Evolutionary conservation across 1,284 basidiomycete species (phyloP).

Genomic region (Tranzscheliella williamsii): DNA sequence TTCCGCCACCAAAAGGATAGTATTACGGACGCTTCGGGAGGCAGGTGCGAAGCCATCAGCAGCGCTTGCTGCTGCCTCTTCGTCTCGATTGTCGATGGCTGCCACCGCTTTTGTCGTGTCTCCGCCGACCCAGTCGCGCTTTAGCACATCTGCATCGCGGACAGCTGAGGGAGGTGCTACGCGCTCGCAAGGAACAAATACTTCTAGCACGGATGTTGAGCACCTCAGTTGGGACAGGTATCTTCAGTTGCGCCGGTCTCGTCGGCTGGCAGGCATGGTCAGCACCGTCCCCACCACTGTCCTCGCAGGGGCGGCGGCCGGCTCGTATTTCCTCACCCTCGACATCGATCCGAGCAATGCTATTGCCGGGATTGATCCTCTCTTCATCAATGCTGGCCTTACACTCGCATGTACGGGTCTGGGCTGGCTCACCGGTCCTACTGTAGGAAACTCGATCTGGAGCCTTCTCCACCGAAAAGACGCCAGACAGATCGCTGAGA

Average conservation of each 20-base stretch:
- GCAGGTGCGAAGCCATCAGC: no score
- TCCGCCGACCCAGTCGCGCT: constrained; percentile 1
- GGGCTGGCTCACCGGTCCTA: constrained; percentile 55
- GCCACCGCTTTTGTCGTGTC: constrained; percentile 4
- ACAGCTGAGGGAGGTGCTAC: not conserved
- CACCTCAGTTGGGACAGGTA: constrained; percentile 39
- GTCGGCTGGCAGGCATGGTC: constrained; percentile 49
- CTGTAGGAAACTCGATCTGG: constrained; percentile 50
- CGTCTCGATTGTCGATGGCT: constrained; percentile 1
- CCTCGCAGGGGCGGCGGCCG: constrained; percentile 42
- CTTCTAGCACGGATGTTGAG: not conserved
- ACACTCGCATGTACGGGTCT: constrained; percentile 51
- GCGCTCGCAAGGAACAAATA: not conserved
- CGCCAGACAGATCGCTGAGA: constrained; percentile 42
- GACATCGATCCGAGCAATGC: constrained; percentile 51
- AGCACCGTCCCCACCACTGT: constrained; percentile 54
- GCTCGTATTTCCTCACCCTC: constrained; percentile 51
- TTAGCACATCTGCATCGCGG: not conserved
- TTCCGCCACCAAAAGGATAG: no score
- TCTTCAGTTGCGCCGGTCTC: constrained; percentile 46
- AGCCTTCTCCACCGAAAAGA: constrained; percentile 41
- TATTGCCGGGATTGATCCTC: constrained; percentile 52
- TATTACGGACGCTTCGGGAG: no score
- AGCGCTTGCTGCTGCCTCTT: constrained; percentile 1
- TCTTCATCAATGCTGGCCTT: constrained; percentile 50